A percentile compares a stretch with the other conserved stretches of the same genome.
phyloP scores from a whole-genome alignment of 495 filamentous ascomycete genomes.

The Xylaria scruposa region DNA sequence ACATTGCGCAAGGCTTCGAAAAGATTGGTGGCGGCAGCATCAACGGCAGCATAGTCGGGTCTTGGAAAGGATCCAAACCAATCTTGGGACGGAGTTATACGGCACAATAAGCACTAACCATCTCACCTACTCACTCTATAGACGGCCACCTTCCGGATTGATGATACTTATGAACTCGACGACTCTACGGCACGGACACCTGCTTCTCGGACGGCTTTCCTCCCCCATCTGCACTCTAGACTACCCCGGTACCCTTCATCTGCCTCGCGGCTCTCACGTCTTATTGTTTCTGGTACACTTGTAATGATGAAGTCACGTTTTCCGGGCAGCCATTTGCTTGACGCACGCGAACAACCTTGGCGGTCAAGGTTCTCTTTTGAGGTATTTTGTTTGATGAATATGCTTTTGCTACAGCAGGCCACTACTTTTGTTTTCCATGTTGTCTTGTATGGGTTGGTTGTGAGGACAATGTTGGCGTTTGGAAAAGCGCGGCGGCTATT shows the following conservation, averaged over 20 bases:
- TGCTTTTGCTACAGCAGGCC: neutral
- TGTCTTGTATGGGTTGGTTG: neutral
- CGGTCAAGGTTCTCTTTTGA: slow-evolving; percentile 17
- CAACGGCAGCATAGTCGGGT: slow-evolving; percentile 45
- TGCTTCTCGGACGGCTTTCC: slow-evolving; percentile 15
- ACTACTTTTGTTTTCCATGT: neutral
- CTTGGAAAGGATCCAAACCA: slow-evolving; percentile 45
- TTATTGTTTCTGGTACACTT: slow-evolving; percentile 27
- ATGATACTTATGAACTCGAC: slow-evolving; percentile 40
- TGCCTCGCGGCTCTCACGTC: slow-evolving; percentile 37
- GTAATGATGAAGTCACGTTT: slow-evolving; percentile 46
- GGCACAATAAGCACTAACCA: slow-evolving; percentile 25
- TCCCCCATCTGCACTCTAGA: slow-evolving; percentile 29
- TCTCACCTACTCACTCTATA: neutral
- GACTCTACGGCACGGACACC: slow-evolving; percentile 35
- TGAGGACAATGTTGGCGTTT: slow-evolving; percentile 19
- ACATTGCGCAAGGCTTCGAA: slow-evolving; percentile 88
- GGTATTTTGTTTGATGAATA: slow-evolving; percentile 10
- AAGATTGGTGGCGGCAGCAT: slow-evolving; percentile 71
- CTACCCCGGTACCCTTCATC: slow-evolving; percentile 33
- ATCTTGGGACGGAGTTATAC: slow-evolving; percentile 50
- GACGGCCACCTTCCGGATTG: slow-evolving; percentile 11
- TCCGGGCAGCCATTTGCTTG: slow-evolving; percentile 27
- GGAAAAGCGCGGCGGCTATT: slow-evolving; percentile 18
- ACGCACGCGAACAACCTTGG: slow-evolving; percentile 27